These are phyloP conservation scores for Phytophthora nicotianae DNA, from an alignment of 352 stramenopile genomes.

Conservation along the genomic window DNA sequence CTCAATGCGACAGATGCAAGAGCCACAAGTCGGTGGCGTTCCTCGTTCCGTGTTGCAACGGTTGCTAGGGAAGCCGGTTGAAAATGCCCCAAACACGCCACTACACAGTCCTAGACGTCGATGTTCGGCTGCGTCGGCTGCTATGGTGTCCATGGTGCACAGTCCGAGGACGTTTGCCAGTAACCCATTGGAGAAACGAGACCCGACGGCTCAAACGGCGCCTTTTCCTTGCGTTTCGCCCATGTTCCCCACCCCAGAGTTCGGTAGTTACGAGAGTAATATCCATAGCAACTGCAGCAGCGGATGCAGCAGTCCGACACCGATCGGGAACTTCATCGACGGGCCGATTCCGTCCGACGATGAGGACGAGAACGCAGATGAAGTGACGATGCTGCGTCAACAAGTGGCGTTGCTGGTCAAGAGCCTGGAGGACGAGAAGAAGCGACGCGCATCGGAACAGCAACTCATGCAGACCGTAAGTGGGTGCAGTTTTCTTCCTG, in stretches of 20 bases:
- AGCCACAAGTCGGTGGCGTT: constrained; percentile 35
- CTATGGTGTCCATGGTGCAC: constrained; percentile 37
- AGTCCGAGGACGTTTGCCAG: constrained; percentile 39
- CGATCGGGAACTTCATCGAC: constrained; percentile 26
- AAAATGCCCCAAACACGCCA: constrained; percentile 16
- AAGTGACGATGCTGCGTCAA: constrained; percentile 53
- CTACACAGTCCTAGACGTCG: constrained; percentile 36
- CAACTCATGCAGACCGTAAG: constrained; percentile 70
- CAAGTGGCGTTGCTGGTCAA: constrained; percentile 62
- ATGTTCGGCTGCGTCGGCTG: constrained; percentile 40
- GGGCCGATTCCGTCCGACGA: constrained; percentile 36
- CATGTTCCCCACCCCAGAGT: constrained; percentile 24
- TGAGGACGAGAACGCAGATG: constrained; percentile 37
- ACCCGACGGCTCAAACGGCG: constrained; percentile 27
- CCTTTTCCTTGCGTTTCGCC: constrained; percentile 31
- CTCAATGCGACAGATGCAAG: constrained; percentile 23
- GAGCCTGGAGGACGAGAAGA: constrained; percentile 71
- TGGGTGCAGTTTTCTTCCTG: background rate
- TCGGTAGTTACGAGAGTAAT: constrained; percentile 32
- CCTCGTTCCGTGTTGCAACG: constrained; percentile 37
- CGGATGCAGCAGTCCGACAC: constrained; percentile 35
- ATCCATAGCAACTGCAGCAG: constrained; percentile 29
- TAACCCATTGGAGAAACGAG: constrained; percentile 20
- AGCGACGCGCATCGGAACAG: constrained; percentile 62
- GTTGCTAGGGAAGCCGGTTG: constrained; percentile 23